These are phyloP conservation scores for Verticillium zaregamsianum DNA, from an alignment of 2,329 filamentous ascomycete genomes.

Conservation along the genomic window DNA sequence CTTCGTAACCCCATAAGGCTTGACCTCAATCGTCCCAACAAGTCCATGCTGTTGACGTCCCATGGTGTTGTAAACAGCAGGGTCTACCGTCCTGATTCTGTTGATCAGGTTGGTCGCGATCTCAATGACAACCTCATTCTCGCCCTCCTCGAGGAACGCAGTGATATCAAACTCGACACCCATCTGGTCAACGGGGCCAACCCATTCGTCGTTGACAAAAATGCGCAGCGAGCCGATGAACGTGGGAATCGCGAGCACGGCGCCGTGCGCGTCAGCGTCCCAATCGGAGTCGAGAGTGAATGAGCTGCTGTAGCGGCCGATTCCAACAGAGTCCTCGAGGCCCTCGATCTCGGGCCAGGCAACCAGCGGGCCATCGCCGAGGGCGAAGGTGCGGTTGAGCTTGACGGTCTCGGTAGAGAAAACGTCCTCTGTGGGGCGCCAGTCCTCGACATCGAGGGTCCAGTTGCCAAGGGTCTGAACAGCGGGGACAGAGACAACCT, in stretches of 20 bases:
- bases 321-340: constrained; percentile 5
- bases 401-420: constrained; percentile 6
- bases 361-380: constrained; percentile 3
- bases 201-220: constrained; percentile 7
- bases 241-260: constrained; percentile 7
- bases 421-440: constrained; percentile 6
- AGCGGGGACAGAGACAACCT: constrained; percentile 3
- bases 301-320: constrained; percentile 8
- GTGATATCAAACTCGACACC: constrained; percentile 6
- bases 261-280: constrained; percentile 2
- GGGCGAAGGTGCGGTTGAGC: neutral
- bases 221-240: constrained; percentile 10
- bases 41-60: constrained; percentile 6
- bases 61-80: constrained; percentile 1
- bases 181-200: constrained; percentile 8
- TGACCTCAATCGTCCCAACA: constrained; percentile 1
- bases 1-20: constrained; percentile 3
- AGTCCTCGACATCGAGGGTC: constrained; percentile 6
- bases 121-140: constrained; percentile 8
- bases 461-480: constrained; percentile 2
- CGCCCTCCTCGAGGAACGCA: constrained; percentile 1
- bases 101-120: constrained; percentile 12
- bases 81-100: constrained; percentile 2
- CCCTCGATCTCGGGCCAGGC: constrained; percentile 8
- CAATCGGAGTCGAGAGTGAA: neutral